phyloP scores from a whole-genome alignment of 192 early-diverging fungal genomes.

The Backusella westeae region DNA sequence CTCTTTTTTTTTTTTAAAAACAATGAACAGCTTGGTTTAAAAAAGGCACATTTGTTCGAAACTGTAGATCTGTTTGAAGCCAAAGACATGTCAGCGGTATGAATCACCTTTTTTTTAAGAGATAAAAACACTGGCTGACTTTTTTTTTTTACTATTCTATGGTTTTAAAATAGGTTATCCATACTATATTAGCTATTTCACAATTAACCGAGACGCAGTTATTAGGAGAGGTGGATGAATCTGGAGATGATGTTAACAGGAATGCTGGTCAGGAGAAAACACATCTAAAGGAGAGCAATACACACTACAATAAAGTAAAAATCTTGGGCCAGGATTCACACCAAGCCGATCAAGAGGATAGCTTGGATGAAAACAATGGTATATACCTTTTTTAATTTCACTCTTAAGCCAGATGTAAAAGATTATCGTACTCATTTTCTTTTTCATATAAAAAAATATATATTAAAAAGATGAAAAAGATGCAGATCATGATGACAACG shows the following conservation, averaged over 20 bases:
- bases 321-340: neutral
- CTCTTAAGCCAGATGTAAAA: neutral
- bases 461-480: neutral
- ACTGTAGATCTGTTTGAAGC: conserved; percentile 80
- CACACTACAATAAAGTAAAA: neutral
- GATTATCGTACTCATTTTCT: neutral
- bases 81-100: conserved; percentile 69
- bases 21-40: conserved; percentile 58
- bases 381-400: neutral
- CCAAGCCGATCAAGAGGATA: neutral
- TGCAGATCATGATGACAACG: neutral
- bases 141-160: neutral
- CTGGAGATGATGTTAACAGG: conserved; percentile 8
- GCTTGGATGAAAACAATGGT: neutral
- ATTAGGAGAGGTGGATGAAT: conserved; percentile 7
- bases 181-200: conserved; percentile 62
- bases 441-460: neutral
- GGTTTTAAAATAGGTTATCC: conserved; percentile 53
- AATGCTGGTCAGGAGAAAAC: conserved; percentile 9
- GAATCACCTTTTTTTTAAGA: neutral
- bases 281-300: neutral
- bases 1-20: neutral
- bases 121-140: neutral
- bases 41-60: conserved; percentile 73
- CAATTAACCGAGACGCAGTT: neutral